Conservation (phyloP, 352 stramenopile genomes). For the Blastocystis hominis region DNA sequence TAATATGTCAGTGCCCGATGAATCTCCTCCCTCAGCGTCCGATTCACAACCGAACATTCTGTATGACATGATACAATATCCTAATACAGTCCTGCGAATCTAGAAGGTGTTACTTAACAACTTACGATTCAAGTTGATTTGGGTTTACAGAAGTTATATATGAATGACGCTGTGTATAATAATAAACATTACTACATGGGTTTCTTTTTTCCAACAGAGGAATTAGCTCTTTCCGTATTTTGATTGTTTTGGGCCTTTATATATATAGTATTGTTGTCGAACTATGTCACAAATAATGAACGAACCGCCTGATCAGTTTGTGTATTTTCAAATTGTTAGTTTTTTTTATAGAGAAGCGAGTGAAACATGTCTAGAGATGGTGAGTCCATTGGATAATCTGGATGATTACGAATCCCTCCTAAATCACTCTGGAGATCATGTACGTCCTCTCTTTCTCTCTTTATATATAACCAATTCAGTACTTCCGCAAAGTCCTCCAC, state of each 20-base stretch:
- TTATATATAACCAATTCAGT: background rate
- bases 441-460: background rate
- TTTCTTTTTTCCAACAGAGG: background rate
- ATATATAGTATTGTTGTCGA: background rate
- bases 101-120: background rate
- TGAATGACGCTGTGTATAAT: background rate
- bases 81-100: background rate
- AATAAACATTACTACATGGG: background rate
- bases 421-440: background rate
- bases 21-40: background rate
- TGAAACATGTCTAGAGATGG: too few species aligned
- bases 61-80: background rate
- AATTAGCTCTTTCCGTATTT: background rate
- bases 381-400: background rate
- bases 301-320: too few species aligned
- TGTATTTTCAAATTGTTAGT: too few species aligned
- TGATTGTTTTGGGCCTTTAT: background rate
- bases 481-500: background rate
- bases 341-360: too few species aligned
- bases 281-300: too few species aligned
- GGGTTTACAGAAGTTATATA: background rate
- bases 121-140: background rate
- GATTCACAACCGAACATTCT: background rate
- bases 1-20: background rate
- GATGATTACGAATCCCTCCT: background rate